Percentiles rank a stretch among this genome's conserved stretches.
These are phyloP conservation scores for Parmelia sp. DNA, from an alignment of 495 filamentous ascomycete genomes.

Conservation along the genomic window DNA sequence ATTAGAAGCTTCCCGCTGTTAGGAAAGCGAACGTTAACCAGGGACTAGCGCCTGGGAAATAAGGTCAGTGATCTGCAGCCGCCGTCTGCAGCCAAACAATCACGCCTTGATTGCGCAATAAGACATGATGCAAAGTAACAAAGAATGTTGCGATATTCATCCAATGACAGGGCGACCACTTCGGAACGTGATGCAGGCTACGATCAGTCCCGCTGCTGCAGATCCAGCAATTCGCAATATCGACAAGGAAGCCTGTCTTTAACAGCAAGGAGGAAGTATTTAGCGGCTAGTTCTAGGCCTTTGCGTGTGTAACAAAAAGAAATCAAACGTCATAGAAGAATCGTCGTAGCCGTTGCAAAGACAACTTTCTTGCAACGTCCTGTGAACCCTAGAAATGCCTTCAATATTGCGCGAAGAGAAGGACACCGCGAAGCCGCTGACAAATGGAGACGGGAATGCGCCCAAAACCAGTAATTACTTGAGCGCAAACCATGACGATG, in stretches of 20 bases:
- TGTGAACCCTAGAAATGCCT: constrained; percentile 10
- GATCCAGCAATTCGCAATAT: constrained; percentile 2
- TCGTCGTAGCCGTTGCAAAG: not conserved
- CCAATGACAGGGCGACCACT: not conserved
- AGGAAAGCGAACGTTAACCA: not conserved
- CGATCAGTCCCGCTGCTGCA: not conserved
- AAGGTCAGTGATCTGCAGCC: not conserved
- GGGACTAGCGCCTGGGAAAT: not conserved
- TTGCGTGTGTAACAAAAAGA: not conserved
- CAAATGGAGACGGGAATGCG: constrained; percentile 3
- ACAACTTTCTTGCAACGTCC: not conserved
- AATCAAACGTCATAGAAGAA: not conserved
- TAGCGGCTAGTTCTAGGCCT: not conserved
- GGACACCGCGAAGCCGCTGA: constrained; percentile 16
- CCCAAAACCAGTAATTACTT: constrained; percentile 18
- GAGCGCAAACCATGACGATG: constrained; percentile 14
- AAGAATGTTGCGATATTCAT: not conserved
- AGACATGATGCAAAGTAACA: not conserved
- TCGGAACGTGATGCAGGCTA: not conserved
- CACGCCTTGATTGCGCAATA: constrained; percentile 8
- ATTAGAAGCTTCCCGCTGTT: not conserved
- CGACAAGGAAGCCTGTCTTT: not conserved
- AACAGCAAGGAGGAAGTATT: not conserved
- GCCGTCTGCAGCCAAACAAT: not conserved
- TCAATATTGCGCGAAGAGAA: constrained; percentile 13